These are phyloP conservation scores for Tylopilus plumbeoviolaceoides DNA, from an alignment of 768 basidiomycete species.

Conservation along the genomic window DNA sequence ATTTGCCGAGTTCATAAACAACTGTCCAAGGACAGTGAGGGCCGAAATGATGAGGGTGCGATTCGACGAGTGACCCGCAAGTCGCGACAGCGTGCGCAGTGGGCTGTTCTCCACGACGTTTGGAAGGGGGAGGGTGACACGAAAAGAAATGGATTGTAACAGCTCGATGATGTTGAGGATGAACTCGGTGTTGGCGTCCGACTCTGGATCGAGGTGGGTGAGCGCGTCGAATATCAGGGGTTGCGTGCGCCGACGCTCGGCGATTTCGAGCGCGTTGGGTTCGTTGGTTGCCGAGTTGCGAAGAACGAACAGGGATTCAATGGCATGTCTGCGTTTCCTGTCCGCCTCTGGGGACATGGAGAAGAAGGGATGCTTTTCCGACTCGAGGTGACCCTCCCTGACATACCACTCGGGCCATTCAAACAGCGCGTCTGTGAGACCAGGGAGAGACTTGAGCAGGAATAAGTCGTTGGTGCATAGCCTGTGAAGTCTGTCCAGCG, in stretches of 20 bases:
- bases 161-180: conserved; percentile 69
- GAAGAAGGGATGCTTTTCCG: conserved; percentile 48
- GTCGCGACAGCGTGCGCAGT: conserved; percentile 50
- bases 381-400: conserved; percentile 50
- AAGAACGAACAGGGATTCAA: conserved; percentile 80
- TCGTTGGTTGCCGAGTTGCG: conserved; percentile 80
- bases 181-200: conserved; percentile 71
- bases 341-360: conserved; percentile 47
- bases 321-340: conserved; percentile 66
- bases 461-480: conserved; percentile 80
- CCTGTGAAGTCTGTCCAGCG: conserved; percentile 79
- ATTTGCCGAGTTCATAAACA: conserved; percentile 63
- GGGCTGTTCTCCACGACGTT: conserved; percentile 43
- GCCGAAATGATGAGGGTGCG: conserved; percentile 71
- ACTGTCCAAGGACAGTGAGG: conserved; percentile 52
- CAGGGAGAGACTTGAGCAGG: conserved; percentile 64
- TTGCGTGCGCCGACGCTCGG: conserved; percentile 55
- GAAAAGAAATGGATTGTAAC: conserved; percentile 55
- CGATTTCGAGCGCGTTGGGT: conserved; percentile 59
- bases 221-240: conserved; percentile 65
- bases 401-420: conserved; percentile 89
- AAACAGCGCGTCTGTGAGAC: conserved; percentile 78
- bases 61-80: conserved; percentile 59
- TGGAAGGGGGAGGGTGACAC: conserved; percentile 37
- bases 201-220: conserved; percentile 51